Conservation (phyloP, 2,329 filamentous ascomycete species). For the Colletotrichum aenigma region DNA sequence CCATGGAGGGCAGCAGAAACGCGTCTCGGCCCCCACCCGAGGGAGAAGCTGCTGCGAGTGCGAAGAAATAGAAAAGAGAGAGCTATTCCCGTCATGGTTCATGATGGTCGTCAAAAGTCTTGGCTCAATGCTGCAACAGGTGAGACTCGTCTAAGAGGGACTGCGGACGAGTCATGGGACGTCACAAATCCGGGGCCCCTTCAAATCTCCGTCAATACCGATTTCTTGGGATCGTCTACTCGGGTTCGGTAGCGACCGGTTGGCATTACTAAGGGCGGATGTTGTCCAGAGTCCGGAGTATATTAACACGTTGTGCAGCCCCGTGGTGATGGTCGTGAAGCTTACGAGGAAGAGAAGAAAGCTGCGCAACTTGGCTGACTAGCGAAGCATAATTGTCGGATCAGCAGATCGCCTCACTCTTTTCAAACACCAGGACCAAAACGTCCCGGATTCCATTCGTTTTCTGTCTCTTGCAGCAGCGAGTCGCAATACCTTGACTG, state of each 20-base stretch:
- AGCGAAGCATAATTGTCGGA: not conserved
- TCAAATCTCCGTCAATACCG: constrained; percentile 1
- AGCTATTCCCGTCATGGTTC: not conserved
- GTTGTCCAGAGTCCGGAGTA: not conserved
- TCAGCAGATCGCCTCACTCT: not conserved
- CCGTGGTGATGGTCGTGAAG: not conserved
- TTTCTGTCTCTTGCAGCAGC: not conserved
- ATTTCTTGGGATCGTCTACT: not conserved
- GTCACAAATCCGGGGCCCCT: not conserved
- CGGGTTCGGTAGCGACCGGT: not conserved
- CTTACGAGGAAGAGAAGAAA: not conserved
- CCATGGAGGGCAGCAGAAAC: not conserved
- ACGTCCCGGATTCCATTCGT: not conserved
- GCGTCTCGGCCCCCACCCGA: not conserved
- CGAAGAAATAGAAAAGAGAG: not conserved
- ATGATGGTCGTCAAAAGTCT: not conserved
- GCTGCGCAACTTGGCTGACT: not conserved
- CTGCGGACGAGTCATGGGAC: not conserved
- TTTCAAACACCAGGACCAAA: not conserved
- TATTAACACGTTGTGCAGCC: constrained; percentile 4
- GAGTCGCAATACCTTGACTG: not conserved
- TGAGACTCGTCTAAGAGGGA: not conserved
- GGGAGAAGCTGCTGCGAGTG: not conserved
- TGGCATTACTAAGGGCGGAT: not conserved
- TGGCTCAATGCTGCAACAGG: not conserved